These are phyloP conservation scores for Entomophthora muscae DNA, from an alignment of 371 early-diverging fungal genomes.

Conservation along the genomic window DNA sequence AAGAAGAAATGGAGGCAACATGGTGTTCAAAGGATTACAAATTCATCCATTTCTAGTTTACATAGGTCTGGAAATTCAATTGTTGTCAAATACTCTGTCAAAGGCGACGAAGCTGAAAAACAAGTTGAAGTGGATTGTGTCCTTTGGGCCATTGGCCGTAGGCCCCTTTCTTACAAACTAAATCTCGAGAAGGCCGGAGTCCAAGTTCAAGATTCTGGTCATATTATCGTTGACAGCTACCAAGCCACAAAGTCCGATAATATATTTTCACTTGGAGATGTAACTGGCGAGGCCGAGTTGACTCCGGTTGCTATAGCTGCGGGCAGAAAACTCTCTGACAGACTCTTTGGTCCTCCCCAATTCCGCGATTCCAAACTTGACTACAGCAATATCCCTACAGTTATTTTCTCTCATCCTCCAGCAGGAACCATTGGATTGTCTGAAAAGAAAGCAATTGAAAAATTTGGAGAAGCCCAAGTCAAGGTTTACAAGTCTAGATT, in stretches of 20 bases:
- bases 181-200: slow-evolving; percentile 49
- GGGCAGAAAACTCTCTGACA: slow-evolving; percentile 80
- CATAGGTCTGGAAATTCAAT: slow-evolving; percentile 14
- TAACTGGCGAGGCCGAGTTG: slow-evolving; percentile 76
- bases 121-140: slow-evolving; percentile 42
- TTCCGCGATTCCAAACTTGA: slow-evolving; percentile 56
- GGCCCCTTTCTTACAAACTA: slow-evolving; percentile 47
- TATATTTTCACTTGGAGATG: slow-evolving; percentile 89
- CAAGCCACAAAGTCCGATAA: slow-evolving; percentile 56
- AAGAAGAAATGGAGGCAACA: slow-evolving; percentile 51
- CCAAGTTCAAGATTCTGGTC: slow-evolving; percentile 35
- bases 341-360: slow-evolving; percentile 71
- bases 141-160: slow-evolving; percentile 80
- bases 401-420: slow-evolving; percentile 92
- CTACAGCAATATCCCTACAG: slow-evolving; percentile 87
- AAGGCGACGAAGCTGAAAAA: slow-evolving; percentile 20
- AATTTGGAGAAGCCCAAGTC: slow-evolving; percentile 60
- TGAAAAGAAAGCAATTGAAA: slow-evolving; percentile 58
- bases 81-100: slow-evolving; percentile 22
- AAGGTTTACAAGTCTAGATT: slow-evolving; percentile 76
- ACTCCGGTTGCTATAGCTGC: slow-evolving; percentile 96
- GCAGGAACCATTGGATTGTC: slow-evolving; percentile 79
- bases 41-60: slow-evolving; percentile 29
- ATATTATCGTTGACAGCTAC: slow-evolving; percentile 63
- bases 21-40: slow-evolving; percentile 55